Percentiles rank a stretch among this genome's conserved stretches.
These are phyloP conservation scores for Mortierella polycephala DNA, from an alignment of 371 early-diverging fungal species.

Conservation along the genomic window DNA sequence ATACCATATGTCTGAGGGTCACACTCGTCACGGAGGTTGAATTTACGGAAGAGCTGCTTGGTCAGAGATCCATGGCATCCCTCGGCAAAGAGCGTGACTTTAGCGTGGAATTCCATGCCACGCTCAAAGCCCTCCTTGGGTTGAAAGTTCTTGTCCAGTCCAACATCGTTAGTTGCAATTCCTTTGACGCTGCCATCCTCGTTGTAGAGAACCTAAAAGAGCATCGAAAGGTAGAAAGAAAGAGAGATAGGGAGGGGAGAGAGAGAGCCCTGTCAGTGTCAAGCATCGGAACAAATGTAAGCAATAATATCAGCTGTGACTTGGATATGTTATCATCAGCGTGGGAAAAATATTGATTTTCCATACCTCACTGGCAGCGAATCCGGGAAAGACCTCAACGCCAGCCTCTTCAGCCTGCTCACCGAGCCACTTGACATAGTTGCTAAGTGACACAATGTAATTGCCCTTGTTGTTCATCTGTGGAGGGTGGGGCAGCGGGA, in stretches of 20 bases:
- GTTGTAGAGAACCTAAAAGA: conserved; percentile 79
- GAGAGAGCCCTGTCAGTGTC: background rate
- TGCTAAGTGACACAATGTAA: conserved; percentile 94
- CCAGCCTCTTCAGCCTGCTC: conserved; percentile 97
- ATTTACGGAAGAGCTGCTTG: conserved; percentile 89
- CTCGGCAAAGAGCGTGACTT: conserved; percentile 96
- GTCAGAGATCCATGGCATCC: conserved; percentile 97
- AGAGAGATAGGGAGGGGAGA: no score
- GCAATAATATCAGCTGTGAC: background rate
- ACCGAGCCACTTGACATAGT: conserved; percentile 96
- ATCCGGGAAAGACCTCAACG: conserved; percentile 95
- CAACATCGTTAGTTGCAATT: conserved; percentile 96
- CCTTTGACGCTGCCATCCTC: conserved; percentile 93
- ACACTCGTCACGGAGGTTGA: conserved; percentile 86
- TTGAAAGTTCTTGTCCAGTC: conserved; percentile 88
- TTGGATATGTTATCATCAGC: background rate
- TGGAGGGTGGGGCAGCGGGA: conserved; percentile 97
- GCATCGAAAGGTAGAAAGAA: background rate
- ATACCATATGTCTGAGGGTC: conserved; percentile 92
- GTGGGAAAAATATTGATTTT: conserved; percentile 27
- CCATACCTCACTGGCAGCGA: conserved; percentile 88
- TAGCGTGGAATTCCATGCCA: conserved; percentile 96
- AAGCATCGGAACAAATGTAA: background rate
- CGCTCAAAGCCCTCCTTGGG: conserved; percentile 94
- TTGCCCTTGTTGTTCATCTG: conserved; percentile 97